A percentile compares a stretch with the other conserved stretches of the same genome.
These are phyloP conservation scores for Periconia sp. DNA, from an alignment of 2,329 filamentous ascomycete species.

Conservation along the genomic window DNA sequence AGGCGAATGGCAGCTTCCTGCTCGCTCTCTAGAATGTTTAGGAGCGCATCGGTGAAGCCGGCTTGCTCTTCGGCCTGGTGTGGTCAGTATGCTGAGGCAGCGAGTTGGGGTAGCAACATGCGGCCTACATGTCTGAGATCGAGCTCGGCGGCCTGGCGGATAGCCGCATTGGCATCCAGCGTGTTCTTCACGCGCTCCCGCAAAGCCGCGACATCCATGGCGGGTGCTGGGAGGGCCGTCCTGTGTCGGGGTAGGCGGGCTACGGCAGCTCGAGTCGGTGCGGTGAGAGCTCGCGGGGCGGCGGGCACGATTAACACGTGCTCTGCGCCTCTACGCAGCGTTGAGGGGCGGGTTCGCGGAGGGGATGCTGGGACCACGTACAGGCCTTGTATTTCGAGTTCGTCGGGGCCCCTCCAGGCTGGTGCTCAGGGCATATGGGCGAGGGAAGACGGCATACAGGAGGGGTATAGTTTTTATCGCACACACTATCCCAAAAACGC, in stretches of 20 bases:
- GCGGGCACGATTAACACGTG: constrained; percentile 4
- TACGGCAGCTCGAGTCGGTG: constrained; percentile 14
- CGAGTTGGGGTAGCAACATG: constrained; percentile 13
- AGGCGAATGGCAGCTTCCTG: constrained; percentile 84
- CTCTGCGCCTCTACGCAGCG: constrained; percentile 7
- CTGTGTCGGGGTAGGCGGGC: constrained; percentile 9
- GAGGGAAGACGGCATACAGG: constrained; percentile 9
- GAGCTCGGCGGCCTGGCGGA: constrained; percentile 76
- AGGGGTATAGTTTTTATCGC: constrained; percentile 11
- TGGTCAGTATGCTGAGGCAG: constrained; percentile 27
- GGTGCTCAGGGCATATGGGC: constrained; percentile 11
- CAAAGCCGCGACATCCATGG: constrained; percentile 77
- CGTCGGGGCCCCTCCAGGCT: constrained; percentile 8
- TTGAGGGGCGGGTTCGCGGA: background rate
- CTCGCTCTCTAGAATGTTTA: constrained; percentile 89
- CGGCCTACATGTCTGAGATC: constrained; percentile 78
- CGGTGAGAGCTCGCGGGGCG: constrained; percentile 10
- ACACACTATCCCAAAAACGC: background rate
- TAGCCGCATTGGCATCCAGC: constrained; percentile 75
- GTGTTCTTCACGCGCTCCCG: constrained; percentile 79
- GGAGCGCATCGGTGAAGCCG: constrained; percentile 87
- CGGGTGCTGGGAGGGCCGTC: constrained; percentile 25
- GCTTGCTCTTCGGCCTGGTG: constrained; percentile 83
- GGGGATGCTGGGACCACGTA: constrained; percentile 3
- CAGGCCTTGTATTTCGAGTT: constrained; percentile 1